These are phyloP conservation scores for Amylocystis lapponica DNA, from an alignment of 768 basidiomycete species.

Conservation along the genomic window DNA sequence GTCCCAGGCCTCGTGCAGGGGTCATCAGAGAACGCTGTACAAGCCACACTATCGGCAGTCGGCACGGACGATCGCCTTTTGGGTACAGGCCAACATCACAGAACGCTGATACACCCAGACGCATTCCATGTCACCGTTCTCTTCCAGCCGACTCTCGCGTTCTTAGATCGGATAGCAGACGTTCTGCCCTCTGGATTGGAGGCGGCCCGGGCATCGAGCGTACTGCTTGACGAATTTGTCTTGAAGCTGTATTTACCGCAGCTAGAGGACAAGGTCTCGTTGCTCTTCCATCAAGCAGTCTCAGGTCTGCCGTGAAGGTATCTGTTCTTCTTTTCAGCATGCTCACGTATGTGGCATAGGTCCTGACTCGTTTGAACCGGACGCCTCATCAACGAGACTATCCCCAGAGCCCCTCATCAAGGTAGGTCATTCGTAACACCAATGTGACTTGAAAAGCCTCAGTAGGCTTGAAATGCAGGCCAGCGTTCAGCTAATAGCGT, in stretches of 20 bases:
- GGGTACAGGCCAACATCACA: constrained; percentile 74
- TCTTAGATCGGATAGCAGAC: constrained; percentile 67
- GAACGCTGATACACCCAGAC: constrained; percentile 80
- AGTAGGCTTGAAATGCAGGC: constrained; percentile 44
- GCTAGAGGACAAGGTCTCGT: constrained; percentile 88
- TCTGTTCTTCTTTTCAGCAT: neutral
- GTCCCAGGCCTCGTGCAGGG: constrained; percentile 90
- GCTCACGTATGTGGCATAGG: constrained; percentile 33
- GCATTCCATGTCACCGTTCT: constrained; percentile 92
- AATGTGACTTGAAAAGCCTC: neutral
- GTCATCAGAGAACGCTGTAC: constrained; percentile 54
- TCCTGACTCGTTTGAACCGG: constrained; percentile 83
- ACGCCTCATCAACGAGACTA: constrained; percentile 57
- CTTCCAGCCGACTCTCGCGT: constrained; percentile 90
- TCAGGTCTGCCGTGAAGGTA: constrained; percentile 60
- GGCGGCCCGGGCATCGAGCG: constrained; percentile 56
- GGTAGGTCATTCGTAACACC: constrained; percentile 32
- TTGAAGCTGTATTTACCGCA: constrained; percentile 90
- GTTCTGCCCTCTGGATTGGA: constrained; percentile 71
- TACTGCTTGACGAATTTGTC: constrained; percentile 89
- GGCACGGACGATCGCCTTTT: constrained; percentile 71
- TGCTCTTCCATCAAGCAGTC: constrained; percentile 81
- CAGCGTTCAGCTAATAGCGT: constrained; percentile 75
- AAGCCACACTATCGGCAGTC: constrained; percentile 52
- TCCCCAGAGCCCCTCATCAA: constrained; percentile 75